A percentile compares a stretch with the other conserved stretches of the same genome.
Conservation (phyloP, 1,139 yeast species). For the Kodamaea derodonti region DNA sequence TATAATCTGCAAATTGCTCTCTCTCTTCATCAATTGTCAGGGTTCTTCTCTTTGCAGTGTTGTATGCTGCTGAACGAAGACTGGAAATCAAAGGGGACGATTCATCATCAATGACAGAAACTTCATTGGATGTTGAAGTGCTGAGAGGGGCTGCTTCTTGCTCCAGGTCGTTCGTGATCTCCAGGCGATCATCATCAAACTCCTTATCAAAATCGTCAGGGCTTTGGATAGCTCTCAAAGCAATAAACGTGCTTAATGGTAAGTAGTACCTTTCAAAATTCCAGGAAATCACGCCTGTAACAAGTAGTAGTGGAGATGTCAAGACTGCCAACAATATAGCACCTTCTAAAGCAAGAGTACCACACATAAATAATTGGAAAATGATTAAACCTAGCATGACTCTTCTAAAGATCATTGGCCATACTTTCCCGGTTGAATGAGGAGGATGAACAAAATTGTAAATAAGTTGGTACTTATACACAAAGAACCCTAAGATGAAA, state of each 20-base stretch:
- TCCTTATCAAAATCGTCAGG: conserved; percentile 40
- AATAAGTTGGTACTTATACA: conserved; percentile 61
- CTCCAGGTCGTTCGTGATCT: conserved; percentile 9
- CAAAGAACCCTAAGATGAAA: conserved; percentile 58
- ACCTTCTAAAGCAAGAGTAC: conserved; percentile 62
- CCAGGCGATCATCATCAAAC: conserved; percentile 34
- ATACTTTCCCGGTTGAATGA: conserved; percentile 66
- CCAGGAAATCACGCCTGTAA: conserved; percentile 47
- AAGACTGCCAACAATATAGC: conserved; percentile 51
- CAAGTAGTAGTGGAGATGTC: conserved; percentile 50
- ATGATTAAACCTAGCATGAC: conserved; percentile 55
- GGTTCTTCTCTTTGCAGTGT: conserved; percentile 23
- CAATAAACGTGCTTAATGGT: conserved; percentile 59
- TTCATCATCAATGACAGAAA: conserved; percentile 21
- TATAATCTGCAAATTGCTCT: conserved; percentile 47
- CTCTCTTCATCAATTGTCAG: conserved; percentile 57
- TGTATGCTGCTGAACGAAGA: conserved; percentile 3
- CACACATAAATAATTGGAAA: conserved; percentile 65
- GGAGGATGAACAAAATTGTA: conserved; percentile 69
- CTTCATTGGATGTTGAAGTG: conserved; percentile 6
- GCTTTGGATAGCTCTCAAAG: conserved; percentile 56
- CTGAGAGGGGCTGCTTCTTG: conserved; percentile 6
- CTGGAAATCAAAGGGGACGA: conserved; percentile 21
- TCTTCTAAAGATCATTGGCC: conserved; percentile 64
- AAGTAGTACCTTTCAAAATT: conserved; percentile 58